These are phyloP conservation scores for Pseudogymnoascus sp. DNA, from an alignment of 2,329 filamentous ascomycete species.

Conservation along the genomic window DNA sequence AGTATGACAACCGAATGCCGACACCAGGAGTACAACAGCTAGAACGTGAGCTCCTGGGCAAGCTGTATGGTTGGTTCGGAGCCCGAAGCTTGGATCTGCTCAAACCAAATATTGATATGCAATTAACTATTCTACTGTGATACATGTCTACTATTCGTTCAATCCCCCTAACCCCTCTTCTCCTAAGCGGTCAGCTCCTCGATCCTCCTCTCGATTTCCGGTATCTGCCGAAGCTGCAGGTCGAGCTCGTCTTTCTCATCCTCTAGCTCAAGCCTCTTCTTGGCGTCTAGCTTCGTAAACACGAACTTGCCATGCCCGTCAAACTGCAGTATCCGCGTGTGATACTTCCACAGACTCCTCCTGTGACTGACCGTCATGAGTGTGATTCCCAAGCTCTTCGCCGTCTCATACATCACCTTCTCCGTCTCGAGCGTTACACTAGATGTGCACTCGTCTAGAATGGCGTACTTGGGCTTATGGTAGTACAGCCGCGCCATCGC, in stretches of 20 bases:
- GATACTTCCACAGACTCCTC: constrained; percentile 91
- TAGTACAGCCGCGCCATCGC: constrained; percentile 96
- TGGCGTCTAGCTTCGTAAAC: constrained; percentile 84
- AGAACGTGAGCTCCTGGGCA: background rate
- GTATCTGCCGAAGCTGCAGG: constrained; percentile 72
- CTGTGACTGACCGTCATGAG: constrained; percentile 95
- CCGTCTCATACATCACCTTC: constrained; percentile 93
- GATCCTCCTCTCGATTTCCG: constrained; percentile 79
- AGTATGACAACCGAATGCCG: background rate
- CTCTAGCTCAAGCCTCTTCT: constrained; percentile 74
- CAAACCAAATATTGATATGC: constrained; percentile 5
- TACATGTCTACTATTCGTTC: constrained; percentile 1
- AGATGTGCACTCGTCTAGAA: constrained; percentile 93
- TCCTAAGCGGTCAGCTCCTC: constrained; percentile 58
- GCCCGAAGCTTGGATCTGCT: background rate
- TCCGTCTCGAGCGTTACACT: constrained; percentile 94
- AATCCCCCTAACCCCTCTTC: background rate
- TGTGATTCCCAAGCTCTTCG: constrained; percentile 83
- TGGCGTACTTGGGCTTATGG: constrained; percentile 85
- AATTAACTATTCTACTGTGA: constrained; percentile 4
- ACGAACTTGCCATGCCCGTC: constrained; percentile 88
- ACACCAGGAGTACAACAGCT: background rate
- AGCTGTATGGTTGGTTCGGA: background rate
- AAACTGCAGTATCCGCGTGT: constrained; percentile 89
- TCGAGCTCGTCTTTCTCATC: constrained; percentile 96